Evolutionary conservation across 345 rosid genomes (phyloP).

Genomic region (Euphorbia peplus): DNA sequence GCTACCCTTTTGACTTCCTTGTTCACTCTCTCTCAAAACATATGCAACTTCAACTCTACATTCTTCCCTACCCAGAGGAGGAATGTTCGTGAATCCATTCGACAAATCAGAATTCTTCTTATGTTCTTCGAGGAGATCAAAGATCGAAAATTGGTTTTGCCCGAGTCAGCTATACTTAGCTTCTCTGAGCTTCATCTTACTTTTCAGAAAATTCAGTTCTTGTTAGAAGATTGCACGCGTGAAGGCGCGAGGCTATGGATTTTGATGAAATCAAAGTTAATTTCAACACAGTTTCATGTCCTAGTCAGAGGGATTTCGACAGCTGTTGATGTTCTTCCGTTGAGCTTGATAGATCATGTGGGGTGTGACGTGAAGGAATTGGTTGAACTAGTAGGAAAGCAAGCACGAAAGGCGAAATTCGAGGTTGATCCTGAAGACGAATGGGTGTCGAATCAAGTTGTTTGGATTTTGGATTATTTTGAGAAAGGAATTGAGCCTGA

Average conservation of each 20-base stretch:
- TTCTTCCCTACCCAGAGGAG: slow-evolving; percentile 52
- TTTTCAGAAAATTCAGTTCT: slow-evolving; percentile 63
- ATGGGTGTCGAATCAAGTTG: slow-evolving; percentile 34
- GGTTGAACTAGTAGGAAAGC: slow-evolving; percentile 60
- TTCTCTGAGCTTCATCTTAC: slow-evolving; percentile 66
- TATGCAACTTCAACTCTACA: slow-evolving; percentile 38
- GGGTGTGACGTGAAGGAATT: slow-evolving; percentile 65
- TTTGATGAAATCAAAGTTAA: slow-evolving; percentile 49
- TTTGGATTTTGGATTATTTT: slow-evolving; percentile 36
- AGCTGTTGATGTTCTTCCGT: slow-evolving; percentile 50
- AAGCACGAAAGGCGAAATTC: slow-evolving; percentile 44
- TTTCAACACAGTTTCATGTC: slow-evolving; percentile 47
- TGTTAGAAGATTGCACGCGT: slow-evolving; percentile 66
- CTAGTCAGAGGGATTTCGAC: slow-evolving; percentile 51
- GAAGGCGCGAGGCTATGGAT: slow-evolving; percentile 59
- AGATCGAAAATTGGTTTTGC: slow-evolving; percentile 26
- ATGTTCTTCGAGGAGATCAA: slow-evolving; percentile 58
- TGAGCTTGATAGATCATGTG: slow-evolving; percentile 45
- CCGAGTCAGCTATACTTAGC: slow-evolving; percentile 37
- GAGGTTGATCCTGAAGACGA: slow-evolving; percentile 50
- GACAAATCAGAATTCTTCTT: slow-evolving; percentile 50
- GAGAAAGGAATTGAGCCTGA: slow-evolving; percentile 56
- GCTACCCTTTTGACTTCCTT: slow-evolving; percentile 56
- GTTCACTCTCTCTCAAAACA: slow-evolving; percentile 37
- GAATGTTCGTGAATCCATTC: slow-evolving; percentile 42